These are phyloP conservation scores for Microascus cirrosus DNA, from an alignment of 2,329 filamentous ascomycete species.

Conservation along the genomic window DNA sequence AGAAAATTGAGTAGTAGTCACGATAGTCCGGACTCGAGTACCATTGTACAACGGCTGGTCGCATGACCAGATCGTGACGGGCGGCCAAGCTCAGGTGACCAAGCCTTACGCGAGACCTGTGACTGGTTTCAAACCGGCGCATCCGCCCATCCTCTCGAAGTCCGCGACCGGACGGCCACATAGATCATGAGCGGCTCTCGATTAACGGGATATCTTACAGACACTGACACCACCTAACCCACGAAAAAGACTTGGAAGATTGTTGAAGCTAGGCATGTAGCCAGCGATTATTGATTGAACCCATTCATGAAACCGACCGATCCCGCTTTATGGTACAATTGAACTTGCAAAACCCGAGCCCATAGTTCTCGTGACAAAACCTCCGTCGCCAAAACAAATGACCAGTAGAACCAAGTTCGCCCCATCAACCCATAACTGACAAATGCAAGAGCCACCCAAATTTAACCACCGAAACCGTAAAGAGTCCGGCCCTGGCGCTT, in stretches of 20 bases:
- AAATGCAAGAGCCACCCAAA: constrained; percentile 7
- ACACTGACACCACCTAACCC: background rate
- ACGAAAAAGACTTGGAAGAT: background rate
- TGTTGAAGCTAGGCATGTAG: background rate
- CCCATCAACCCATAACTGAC: constrained; percentile 12
- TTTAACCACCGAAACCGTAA: constrained; percentile 84
- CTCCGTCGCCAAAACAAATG: constrained; percentile 7
- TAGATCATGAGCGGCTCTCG: background rate
- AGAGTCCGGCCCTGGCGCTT: constrained; percentile 66
- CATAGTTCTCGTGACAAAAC: constrained; percentile 20
- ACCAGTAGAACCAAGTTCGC: constrained; percentile 5
- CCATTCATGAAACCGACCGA: constrained; percentile 20
- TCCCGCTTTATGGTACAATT: constrained; percentile 29
- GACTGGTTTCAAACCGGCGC: background rate
- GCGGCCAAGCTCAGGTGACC: background rate
- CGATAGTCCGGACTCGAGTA: background rate
- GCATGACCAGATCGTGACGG: background rate
- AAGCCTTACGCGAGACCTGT: background rate
- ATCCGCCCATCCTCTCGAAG: background rate
- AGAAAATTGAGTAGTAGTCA: background rate
- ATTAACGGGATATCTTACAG: background rate
- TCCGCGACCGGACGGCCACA: background rate
- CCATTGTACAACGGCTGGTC: background rate
- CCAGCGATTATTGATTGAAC: constrained; percentile 6
- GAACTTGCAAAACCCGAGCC: constrained; percentile 29